phyloP scores from a whole-genome alignment of 495 filamentous ascomycete species.

The Podospora anserina region DNA sequence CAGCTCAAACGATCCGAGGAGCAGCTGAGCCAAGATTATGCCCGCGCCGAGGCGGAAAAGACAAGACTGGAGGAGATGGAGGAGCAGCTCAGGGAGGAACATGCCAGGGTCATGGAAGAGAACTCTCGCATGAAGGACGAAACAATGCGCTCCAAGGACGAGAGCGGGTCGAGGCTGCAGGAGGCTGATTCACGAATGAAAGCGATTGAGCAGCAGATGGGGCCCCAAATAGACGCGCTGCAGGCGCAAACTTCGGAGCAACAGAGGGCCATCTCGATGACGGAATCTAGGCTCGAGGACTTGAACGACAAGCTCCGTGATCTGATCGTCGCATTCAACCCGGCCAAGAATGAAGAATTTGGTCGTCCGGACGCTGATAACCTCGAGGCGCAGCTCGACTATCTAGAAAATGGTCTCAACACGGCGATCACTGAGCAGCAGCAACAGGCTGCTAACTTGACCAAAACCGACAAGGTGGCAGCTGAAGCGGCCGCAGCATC shows the following conservation, averaged over 20 bases:
- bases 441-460: conserved; percentile 9
- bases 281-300: conserved; percentile 66
- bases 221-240: conserved; percentile 28
- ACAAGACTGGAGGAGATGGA: conserved; percentile 14
- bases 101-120: conserved; percentile 12
- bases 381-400: conserved; percentile 41
- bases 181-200: conserved; percentile 25
- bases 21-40: conserved; percentile 21
- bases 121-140: conserved; percentile 11
- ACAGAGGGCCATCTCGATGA: conserved; percentile 50
- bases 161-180: conserved; percentile 1
- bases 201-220: conserved; percentile 20
- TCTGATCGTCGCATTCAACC: conserved; percentile 60
- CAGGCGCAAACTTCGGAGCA: conserved; percentile 31
- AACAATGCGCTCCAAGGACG: neutral
- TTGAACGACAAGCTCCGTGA: conserved; percentile 67
- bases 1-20: conserved; percentile 24
- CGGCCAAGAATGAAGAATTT: conserved; percentile 40
- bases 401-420: conserved; percentile 38
- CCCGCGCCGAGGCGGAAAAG: conserved; percentile 29
- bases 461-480: conserved; percentile 14
- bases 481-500: conserved; percentile 17
- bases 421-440: conserved; percentile 32
- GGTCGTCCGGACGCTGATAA: conserved; percentile 37
- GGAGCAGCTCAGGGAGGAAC: conserved; percentile 15